Evolutionary conservation across 2,329 filamentous ascomycete genomes (phyloP).

Genomic region (Fusarium burgessii): DNA sequence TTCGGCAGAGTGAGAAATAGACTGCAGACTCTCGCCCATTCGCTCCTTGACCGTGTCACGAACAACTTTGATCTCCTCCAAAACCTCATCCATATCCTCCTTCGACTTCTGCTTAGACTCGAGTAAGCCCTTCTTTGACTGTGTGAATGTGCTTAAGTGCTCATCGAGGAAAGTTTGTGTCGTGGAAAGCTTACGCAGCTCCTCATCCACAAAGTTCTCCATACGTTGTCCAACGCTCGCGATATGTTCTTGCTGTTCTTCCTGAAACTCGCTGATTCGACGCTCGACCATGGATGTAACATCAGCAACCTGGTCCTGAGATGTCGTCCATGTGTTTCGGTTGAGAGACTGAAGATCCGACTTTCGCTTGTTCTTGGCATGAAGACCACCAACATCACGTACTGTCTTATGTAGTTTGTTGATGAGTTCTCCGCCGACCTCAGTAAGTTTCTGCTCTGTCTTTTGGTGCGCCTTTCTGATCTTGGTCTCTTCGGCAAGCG

Average conservation of each 20-base stretch:
- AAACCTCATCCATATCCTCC: slow-evolving; percentile 88
- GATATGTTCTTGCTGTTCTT: slow-evolving; percentile 79
- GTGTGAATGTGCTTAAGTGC: slow-evolving; percentile 75
- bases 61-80: slow-evolving; percentile 92
- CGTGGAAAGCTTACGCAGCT: slow-evolving; percentile 76
- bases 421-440: slow-evolving; percentile 80
- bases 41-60: slow-evolving; percentile 88
- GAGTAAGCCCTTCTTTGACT: slow-evolving; percentile 75
- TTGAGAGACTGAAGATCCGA: slow-evolving; percentile 87
- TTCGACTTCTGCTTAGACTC: slow-evolving; percentile 76
- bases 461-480: slow-evolving; percentile 86
- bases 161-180: slow-evolving; percentile 78
- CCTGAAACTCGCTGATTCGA: slow-evolving; percentile 78
- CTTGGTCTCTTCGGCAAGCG: slow-evolving; percentile 81
- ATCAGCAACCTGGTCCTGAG: slow-evolving; percentile 79
- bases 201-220: slow-evolving; percentile 79
- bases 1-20: slow-evolving; percentile 85
- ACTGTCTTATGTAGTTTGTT: slow-evolving; percentile 83
- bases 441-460: slow-evolving; percentile 82
- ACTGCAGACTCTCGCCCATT: slow-evolving; percentile 85
- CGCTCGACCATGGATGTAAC: slow-evolving; percentile 82
- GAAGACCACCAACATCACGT: slow-evolving; percentile 81
- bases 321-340: slow-evolving; percentile 80
- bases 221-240: slow-evolving; percentile 76
- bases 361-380: slow-evolving; percentile 87